A percentile compares a stretch with the other conserved stretches of the same genome.
phyloP scores from a whole-genome alignment of 2,329 filamentous ascomycete genomes.

The Clonostachys chloroleuca region DNA sequence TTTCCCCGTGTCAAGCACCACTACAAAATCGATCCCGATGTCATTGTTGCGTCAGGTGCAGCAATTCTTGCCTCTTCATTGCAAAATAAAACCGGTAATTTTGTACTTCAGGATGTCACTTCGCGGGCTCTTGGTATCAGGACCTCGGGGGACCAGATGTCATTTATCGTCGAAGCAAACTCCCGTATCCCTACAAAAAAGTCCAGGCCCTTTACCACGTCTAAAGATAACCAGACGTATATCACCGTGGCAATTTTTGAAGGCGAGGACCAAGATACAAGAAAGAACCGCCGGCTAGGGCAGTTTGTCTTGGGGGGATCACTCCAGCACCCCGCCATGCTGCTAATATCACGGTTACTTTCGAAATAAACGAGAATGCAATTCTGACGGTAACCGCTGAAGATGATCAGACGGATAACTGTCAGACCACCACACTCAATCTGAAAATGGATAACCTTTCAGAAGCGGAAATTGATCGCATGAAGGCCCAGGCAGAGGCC shows the following conservation, averaged over 20 bases:
- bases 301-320: conserved; percentile 98
- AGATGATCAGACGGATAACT: conserved; percentile 99
- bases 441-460: conserved; percentile 99
- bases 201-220: conserved; percentile 98
- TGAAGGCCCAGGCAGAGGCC: conserved; percentile 98
- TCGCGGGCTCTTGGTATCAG: conserved; percentile 97
- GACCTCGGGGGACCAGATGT: conserved; percentile 99
- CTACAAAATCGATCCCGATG: conserved; percentile 99
- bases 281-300: conserved; percentile 98
- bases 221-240: conserved; percentile 99
- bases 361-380: conserved; percentile 97
- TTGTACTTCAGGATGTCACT: conserved; percentile 92
- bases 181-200: conserved; percentile 99
- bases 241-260: conserved; percentile 99
- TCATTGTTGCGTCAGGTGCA: conserved; percentile 97
- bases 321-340: conserved; percentile 96
- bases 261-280: conserved; percentile 96
- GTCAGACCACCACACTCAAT: conserved; percentile 99
- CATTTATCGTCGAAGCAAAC: conserved; percentile 97
- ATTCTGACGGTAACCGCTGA: conserved; percentile 98
- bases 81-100: conserved; percentile 95
- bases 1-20: conserved; percentile 99
- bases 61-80: conserved; percentile 93
- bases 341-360: conserved; percentile 98
- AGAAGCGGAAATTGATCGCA: conserved; percentile 99